Conservation (phyloP, 2,329 filamentous ascomycete species). For the Sclerotinia spermophila region DNA sequence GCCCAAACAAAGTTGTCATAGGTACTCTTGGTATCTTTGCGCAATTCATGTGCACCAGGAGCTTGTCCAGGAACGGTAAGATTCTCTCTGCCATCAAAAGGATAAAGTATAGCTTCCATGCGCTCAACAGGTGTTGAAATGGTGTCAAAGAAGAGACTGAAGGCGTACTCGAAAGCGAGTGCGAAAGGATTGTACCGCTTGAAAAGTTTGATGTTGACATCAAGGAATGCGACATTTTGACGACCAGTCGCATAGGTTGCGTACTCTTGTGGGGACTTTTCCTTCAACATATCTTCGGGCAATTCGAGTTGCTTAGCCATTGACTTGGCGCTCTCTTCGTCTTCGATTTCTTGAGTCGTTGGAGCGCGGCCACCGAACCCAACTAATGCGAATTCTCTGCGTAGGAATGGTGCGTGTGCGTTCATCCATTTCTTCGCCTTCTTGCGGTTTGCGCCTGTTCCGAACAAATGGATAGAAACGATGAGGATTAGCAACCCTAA, state of each 20-base stretch:
- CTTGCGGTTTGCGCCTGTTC: conserved; percentile 72
- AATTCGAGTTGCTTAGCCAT: conserved; percentile 41
- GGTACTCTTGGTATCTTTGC: conserved; percentile 56
- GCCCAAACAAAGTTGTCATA: conserved; percentile 95
- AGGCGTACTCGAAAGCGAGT: conserved; percentile 58
- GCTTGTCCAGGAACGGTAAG: conserved; percentile 64
- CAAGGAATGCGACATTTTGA: conserved; percentile 87
- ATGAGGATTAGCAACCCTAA: conserved; percentile 71
- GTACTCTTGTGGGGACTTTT: conserved; percentile 86
- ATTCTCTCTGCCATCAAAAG: conserved; percentile 89
- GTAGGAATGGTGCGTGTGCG: conserved; percentile 67
- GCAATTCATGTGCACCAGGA: conserved; percentile 56
- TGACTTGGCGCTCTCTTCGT: conserved; percentile 40
- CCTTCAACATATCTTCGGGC: conserved; percentile 64
- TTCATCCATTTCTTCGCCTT: conserved; percentile 79
- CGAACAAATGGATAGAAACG: conserved; percentile 75
- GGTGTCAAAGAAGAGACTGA: conserved; percentile 78
- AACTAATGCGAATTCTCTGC: conserved; percentile 80
- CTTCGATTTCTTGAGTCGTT: conserved; percentile 46
- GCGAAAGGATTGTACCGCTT: conserved; percentile 35
- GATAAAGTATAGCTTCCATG: conserved; percentile 73
- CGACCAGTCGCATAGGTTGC: conserved; percentile 84
- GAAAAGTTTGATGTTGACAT: conserved; percentile 52
- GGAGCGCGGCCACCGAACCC: conserved; percentile 63
- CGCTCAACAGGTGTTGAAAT: conserved; percentile 66